Evolutionary conservation across 2,329 filamentous ascomycete species (phyloP), one percentile per base, ranked within the genome.

Genomic region (Neopestalotiopsis sp.): DNA sequence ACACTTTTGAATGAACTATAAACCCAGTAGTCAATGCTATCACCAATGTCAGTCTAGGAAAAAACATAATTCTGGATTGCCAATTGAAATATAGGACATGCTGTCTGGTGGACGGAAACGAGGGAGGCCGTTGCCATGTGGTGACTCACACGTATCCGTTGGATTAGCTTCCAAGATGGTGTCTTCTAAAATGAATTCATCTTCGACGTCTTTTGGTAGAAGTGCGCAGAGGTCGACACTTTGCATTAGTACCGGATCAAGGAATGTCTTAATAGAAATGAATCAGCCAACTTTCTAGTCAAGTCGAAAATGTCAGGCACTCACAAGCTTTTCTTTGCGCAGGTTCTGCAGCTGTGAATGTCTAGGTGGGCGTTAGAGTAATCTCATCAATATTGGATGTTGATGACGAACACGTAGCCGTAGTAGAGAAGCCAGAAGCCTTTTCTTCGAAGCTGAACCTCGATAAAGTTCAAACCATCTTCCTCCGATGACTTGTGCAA

Each of bases 401-500:
- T 1, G 12, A n/a, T 20, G n/a, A 57, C 52, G 14, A 57, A 57
- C 52, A 64, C 61, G 34, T 64, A 64, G 17, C 32, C 61, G 13
- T 64, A 64, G 40, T 45, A 64, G 12, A 64, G 61, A 49, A 64
- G 61, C 61, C 61, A 64, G 38, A 64, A 64, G n/a, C 61, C 61
- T 17, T 64, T 64, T 20, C 32, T 64, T 28, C 61, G 61, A n/a
- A 64, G 61, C 20, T 64, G 61, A 28, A 28, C 32, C 38, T 64
- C 61, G 32, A 64, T 64, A 24, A 30, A 64, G 28, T 64, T 64
- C n/a, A 64, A 38, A 2, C 61, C 61, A 32, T 64, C 61, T 13
- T 64, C 20, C 61, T 64, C 32, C 0, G 61, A 64, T 40, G 20
- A 32, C 28, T 64, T 40, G 40, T 64, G 61, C n/a, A 64, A 30